These are phyloP conservation scores for Yueomyces sp. DNA, from an alignment of 805 yeast genomes.

Conservation along the genomic window DNA sequence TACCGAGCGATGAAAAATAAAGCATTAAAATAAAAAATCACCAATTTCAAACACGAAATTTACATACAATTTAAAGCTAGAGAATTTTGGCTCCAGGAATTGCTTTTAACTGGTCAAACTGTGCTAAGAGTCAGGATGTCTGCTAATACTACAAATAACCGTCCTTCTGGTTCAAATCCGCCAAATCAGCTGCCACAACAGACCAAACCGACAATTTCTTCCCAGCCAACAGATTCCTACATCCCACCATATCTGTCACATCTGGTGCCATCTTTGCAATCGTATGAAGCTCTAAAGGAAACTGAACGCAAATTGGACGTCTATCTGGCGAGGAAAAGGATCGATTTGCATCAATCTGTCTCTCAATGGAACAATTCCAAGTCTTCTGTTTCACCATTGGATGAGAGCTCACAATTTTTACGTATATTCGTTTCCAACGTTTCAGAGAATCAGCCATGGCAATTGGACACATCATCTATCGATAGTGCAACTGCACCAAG, in stretches of 20 bases:
- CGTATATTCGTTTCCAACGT: slow-evolving; percentile 77
- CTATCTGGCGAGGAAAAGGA: slow-evolving; percentile 65
- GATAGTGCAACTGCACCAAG: slow-evolving; percentile 17
- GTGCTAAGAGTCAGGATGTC: too few relatives aligned
- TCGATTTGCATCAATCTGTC: slow-evolving; percentile 67
- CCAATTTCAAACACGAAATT: too few relatives aligned
- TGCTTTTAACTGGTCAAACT: too few relatives aligned
- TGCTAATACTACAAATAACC: too few relatives aligned
- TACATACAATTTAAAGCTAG: too few relatives aligned
- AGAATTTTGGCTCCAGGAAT: too few relatives aligned
- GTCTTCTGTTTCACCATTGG: slow-evolving; percentile 14
- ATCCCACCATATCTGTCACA: slow-evolving; percentile 34
- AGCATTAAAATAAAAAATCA: too few relatives aligned
- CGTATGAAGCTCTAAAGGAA: slow-evolving; percentile 56
- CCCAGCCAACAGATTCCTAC: slow-evolving; percentile 39
- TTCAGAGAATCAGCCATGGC: slow-evolving; percentile 86
- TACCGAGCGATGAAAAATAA: too few relatives aligned
- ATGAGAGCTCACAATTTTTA: slow-evolving; percentile 37
- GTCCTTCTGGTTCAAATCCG: background rate
- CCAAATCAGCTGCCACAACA: slow-evolving; percentile 6
- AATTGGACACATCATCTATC: slow-evolving; percentile 17
- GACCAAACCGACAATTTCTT: slow-evolving; percentile 15
- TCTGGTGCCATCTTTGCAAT: slow-evolving; percentile 54
- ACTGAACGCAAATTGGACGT: slow-evolving; percentile 80
- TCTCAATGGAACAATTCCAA: slow-evolving; percentile 32